Evolutionary conservation across 345 rosid genomes (phyloP), one percentile per base, ranked within the genome.

Genomic region (Salix viminalis): DNA sequence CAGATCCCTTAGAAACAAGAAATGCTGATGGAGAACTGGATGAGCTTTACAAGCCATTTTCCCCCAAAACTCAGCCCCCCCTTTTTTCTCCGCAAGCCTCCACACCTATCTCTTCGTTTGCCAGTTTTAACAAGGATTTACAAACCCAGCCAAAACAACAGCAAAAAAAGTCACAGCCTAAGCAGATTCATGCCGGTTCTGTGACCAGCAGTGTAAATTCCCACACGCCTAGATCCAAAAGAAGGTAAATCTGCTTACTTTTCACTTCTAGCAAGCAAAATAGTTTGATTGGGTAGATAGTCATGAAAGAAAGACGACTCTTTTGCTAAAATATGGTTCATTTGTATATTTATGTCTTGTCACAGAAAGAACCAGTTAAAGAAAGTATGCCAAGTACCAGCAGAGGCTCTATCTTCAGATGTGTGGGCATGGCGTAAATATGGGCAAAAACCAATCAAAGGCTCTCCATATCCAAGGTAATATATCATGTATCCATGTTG

Each of bases 391-490:
- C 95, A 96, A 67, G 98, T 96, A 30, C 95, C 97, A 67, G 97
- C 93, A 28, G 99, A 92, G 61, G 87, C 88, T 70, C 86, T 96
- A 23, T 89, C 94, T 84, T 88, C 97, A 30, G 99, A 94, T 76
- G 89, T 92, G 65, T 96, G 99, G 99, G 97, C 99, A 37, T 96
- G 99, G 98, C 88, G 98, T 37, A 96, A 96, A 86, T 96, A 96
- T 77, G 99, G 99, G 58, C 99, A 96, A 66, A 96, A 96, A 84
- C 99, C 99, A 84, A 96, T 96, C 85, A 96, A 96, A 84, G 98
- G 98, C 67, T 96, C 98, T 30, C 99, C 99, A 36, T 92, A 91
- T 85, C 97, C 99, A 52, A 96, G 97, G 99, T 90, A 70, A 16
- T 5, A n/a, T 24, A 30, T 64, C 28, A n/a, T 58, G 28, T 23